phyloP scores from a whole-genome alignment of 2,329 filamentous ascomycete genomes.

The Aspergillus phoenicis region DNA sequence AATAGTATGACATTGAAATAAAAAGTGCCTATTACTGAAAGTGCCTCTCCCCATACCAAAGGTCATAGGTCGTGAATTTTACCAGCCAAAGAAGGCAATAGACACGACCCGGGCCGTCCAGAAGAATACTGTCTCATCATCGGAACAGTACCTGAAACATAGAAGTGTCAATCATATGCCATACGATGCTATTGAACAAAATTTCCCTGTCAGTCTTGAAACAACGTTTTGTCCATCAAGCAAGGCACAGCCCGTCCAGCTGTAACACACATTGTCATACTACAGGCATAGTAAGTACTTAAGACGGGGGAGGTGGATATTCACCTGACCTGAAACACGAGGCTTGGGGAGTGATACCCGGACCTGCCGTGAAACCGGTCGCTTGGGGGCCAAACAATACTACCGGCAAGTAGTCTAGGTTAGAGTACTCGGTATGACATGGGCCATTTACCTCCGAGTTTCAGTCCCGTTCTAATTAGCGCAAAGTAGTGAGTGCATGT shows the following conservation, averaged over 20 bases:
- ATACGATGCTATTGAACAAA: too few species aligned
- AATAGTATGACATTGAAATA: not conserved
- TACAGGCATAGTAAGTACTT: too few species aligned
- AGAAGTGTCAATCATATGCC: not conserved
- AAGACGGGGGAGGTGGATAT: not conserved
- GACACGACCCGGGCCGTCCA: not conserved
- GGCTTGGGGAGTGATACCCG: not conserved
- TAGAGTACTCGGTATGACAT: not conserved
- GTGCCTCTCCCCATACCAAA: not conserved
- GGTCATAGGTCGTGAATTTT: not conserved
- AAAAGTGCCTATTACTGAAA: not conserved
- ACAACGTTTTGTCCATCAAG: not conserved
- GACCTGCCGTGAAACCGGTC: not conserved
- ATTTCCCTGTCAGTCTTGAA: not conserved
- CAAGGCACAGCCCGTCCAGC: not conserved
- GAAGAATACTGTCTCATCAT: not conserved
- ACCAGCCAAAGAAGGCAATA: not conserved
- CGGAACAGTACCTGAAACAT: not conserved
- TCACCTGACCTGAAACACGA: not conserved
- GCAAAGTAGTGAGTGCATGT: too few species aligned
- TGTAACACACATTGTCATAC: not conserved
- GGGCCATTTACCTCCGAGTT: not conserved
- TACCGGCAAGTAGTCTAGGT: too few species aligned
- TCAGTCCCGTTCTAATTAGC: too few species aligned
- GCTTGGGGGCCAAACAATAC: not conserved